Conservation (phyloP, 2,329 filamentous ascomycete genomes). For the Neofusicoccum sp. region DNA sequence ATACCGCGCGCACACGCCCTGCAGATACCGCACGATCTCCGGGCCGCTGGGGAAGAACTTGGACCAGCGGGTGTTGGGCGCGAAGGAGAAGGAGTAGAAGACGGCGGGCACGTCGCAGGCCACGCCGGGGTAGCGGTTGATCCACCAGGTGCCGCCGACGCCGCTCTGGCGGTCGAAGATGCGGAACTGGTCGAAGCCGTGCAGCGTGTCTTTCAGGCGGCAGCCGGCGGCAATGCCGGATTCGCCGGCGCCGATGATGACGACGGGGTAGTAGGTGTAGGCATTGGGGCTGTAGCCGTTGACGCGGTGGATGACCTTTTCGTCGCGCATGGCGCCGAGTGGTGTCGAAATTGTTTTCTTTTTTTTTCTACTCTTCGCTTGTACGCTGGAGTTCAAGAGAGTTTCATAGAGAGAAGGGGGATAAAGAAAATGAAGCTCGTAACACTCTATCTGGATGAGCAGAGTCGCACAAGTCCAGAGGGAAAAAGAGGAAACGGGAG, state of each 20-base stretch:
- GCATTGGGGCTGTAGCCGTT: slow-evolving; percentile 39
- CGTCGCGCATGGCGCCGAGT: not conserved
- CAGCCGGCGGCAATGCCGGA: slow-evolving; percentile 63
- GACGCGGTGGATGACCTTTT: slow-evolving; percentile 34
- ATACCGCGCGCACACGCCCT: slow-evolving; percentile 53
- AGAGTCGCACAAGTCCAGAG: too few relatives aligned
- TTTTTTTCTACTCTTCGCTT: too few relatives aligned
- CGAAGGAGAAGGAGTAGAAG: slow-evolving; percentile 58
- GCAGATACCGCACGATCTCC: slow-evolving; percentile 54
- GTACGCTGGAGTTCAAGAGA: too few relatives aligned
- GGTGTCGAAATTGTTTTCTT: too few relatives aligned
- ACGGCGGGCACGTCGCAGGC: slow-evolving; percentile 59
- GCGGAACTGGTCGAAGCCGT: slow-evolving; percentile 57
- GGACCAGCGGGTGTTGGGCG: slow-evolving; percentile 53
- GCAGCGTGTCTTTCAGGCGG: slow-evolving; percentile 56
- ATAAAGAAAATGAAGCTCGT: too few relatives aligned
- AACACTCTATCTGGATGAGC: too few relatives aligned
- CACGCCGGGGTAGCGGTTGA: slow-evolving; percentile 57
- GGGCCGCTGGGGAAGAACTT: slow-evolving; percentile 48
- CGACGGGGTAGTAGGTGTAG: slow-evolving; percentile 45
- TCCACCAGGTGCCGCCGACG: slow-evolving; percentile 64
- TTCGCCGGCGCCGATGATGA: slow-evolving; percentile 62
- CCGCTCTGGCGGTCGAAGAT: slow-evolving; percentile 60
- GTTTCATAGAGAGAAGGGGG: not conserved
- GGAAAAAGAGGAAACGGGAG: too few relatives aligned